Evolutionary conservation across 2,329 filamentous ascomycete species (phyloP).

Genomic region (Fusarium dimerum): DNA sequence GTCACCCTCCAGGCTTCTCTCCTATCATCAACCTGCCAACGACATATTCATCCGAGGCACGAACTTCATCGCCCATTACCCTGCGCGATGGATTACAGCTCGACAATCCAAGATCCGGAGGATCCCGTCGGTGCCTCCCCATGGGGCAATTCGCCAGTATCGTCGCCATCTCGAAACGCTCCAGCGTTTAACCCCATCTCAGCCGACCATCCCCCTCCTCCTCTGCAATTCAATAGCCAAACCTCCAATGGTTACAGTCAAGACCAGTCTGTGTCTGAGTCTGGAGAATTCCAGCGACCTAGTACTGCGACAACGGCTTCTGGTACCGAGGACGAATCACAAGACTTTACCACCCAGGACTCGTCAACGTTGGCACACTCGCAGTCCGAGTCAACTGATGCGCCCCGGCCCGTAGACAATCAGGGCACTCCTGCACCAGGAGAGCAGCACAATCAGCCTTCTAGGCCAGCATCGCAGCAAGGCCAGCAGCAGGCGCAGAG

Average conservation of each 20-base stretch:
- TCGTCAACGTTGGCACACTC: conserved; percentile 29
- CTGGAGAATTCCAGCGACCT: conserved; percentile 47
- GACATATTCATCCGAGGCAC: conserved; percentile 1
- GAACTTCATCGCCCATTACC: conserved; percentile 7
- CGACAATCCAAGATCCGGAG: conserved; percentile 56
- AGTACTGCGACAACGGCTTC: conserved; percentile 49
- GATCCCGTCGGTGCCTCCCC: conserved; percentile 54
- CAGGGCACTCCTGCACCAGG: conserved; percentile 22
- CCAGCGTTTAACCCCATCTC: conserved; percentile 44
- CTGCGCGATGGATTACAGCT: conserved; percentile 57
- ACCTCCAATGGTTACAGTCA: conserved; percentile 45
- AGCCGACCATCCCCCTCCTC: conserved; percentile 37
- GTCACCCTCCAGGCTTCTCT: conserved; percentile 22
- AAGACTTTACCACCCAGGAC: conserved; percentile 29
- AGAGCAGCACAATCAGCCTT: conserved; percentile 30
- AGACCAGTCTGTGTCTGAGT: conserved; percentile 35
- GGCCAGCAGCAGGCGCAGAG: conserved; percentile 49
- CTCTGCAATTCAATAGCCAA: conserved; percentile 47
- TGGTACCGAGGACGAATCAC: conserved; percentile 40
- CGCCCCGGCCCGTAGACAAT: conserved; percentile 13
- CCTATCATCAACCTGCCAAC: conserved; percentile 12
- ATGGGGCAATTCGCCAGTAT: conserved; percentile 56
- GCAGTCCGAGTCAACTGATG: conserved; percentile 18
- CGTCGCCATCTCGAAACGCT: conserved; percentile 50
- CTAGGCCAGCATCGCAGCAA: conserved; percentile 20